Evolutionary conservation across 2,329 filamentous ascomycete genomes (phyloP), one percentile per base, ranked within the genome.

Genomic region (Arachnomyces sp.): DNA sequence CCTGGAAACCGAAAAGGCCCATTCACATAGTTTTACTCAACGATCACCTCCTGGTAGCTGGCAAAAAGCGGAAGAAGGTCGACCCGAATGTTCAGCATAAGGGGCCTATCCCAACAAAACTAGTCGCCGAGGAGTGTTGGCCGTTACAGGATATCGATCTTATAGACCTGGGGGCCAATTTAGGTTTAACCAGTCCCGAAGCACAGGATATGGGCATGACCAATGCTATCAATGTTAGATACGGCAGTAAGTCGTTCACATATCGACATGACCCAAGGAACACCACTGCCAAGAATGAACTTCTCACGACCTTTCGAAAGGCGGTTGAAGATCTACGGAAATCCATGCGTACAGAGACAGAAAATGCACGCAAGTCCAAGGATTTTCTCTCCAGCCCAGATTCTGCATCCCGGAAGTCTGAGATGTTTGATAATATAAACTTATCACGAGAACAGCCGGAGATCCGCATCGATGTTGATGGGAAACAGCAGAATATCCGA

Each of bases 91-190:
- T 65, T 31, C 55, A 64, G 1, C 64, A 59, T 15, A 65, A 64
- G 38, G 65, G 55, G 39, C 68, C 55, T 46, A 70, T 57, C 28
- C 61, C 64, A 45, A 79, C 79, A 4, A 94, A 94, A 60, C 76
- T 95, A 30, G 84, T 95, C 8, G 90, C 92, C 0, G 90, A 96
- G 59, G 79, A 89, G 40, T 98, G 92, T 63, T 96, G 90, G 86
- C 83, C 88, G 30, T 68, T 98, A 31, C 75, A 93, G 43, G 92
- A 98, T 49, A 88, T 96, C 31, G 86, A 94, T 54, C 81, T 96
- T 50, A 82, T 94, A 13, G 89, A 96, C 59, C 82, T 94, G 65
- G 84, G 81, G 9, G 70, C 67, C 28, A 65, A 64, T 42, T 45
- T 66, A 13, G 58, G 62, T 11, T 52, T 58, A 3, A 59, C 59